Evolutionary conservation across 129 eudicot species (phyloP).

Genomic region (Solidago caesia): DNA sequence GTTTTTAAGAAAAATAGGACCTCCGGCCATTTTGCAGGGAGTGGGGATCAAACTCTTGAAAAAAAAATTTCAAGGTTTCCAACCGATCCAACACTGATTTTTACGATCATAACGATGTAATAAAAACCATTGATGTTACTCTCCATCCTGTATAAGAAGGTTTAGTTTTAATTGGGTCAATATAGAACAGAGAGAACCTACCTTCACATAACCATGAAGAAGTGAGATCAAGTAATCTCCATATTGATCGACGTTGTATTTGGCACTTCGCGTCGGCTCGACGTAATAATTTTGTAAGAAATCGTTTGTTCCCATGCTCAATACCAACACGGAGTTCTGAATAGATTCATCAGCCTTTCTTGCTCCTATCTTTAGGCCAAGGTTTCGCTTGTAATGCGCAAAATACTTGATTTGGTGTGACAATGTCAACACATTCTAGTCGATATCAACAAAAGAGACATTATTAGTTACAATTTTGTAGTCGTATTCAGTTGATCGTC

Average conservation of each 20-base stretch:
- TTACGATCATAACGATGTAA: too few species aligned
- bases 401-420: constrained; percentile 51
- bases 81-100: too few species aligned
- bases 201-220: constrained; percentile 45
- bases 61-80: too few species aligned
- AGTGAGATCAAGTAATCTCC: constrained; percentile 46
- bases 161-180: neutral
- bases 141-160: neutral
- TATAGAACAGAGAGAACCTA: neutral
- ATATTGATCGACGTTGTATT: constrained; percentile 50
- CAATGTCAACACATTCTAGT: constrained; percentile 40
- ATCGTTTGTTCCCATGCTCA: constrained; percentile 65
- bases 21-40: too few species aligned
- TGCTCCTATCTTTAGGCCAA: constrained; percentile 35
- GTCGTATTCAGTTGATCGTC: neutral
- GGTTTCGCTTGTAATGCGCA: constrained; percentile 47
- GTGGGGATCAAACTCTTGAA: too few species aligned
- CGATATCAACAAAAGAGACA: neutral
- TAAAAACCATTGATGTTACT: too few species aligned
- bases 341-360: constrained; percentile 34
- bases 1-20: too few species aligned
- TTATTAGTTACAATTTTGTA: neutral
- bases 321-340: constrained; percentile 32
- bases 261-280: constrained; percentile 38
- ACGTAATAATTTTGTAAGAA: constrained; percentile 53